Conservation (phyloP, 139 green algal species). For the Micractinium sp. region DNA sequence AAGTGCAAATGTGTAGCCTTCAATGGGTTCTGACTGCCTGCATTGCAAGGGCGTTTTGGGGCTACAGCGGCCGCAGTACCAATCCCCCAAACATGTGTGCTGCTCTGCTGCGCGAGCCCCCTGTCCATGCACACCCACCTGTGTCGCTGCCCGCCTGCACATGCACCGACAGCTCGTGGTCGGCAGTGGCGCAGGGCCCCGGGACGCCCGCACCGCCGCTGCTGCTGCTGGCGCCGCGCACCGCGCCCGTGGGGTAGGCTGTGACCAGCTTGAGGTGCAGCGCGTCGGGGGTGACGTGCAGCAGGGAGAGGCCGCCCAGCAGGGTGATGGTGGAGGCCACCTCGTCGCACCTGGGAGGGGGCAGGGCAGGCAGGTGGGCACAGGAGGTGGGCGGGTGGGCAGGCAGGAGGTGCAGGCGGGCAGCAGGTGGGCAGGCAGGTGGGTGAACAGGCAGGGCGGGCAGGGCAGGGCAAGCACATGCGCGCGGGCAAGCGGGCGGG, state of each 20-base stretch:
- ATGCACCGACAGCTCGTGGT: conserved; percentile 20
- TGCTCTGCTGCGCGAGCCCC: too few relatives aligned
- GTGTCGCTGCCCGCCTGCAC: background rate
- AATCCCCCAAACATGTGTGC: too few relatives aligned
- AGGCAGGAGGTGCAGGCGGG: too few relatives aligned
- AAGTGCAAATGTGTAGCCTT: too few relatives aligned
- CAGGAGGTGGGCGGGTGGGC: background rate
- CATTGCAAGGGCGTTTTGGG: too few relatives aligned
- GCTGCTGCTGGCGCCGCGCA: background rate
- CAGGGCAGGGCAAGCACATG: too few relatives aligned
- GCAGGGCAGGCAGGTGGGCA: background rate
- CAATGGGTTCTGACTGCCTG: too few relatives aligned
- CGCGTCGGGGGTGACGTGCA: background rate
- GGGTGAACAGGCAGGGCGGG: too few relatives aligned
- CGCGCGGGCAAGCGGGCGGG: background rate
- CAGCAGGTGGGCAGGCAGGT: background rate
- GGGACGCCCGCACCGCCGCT: background rate
- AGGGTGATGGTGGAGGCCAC: conserved; percentile 11
- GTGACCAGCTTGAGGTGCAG: conserved; percentile 41
- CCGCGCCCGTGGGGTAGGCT: background rate
- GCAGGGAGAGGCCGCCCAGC: conserved; percentile 39
- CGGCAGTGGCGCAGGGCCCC: conserved; percentile 11
- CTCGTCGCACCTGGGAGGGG: conserved; percentile 28
- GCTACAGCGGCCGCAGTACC: background rate
- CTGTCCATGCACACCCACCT: background rate